Evolutionary conservation across 139 green algal genomes (phyloP), one percentile per base, ranked within the genome.

Genomic region (Coelastrella sp.): DNA sequence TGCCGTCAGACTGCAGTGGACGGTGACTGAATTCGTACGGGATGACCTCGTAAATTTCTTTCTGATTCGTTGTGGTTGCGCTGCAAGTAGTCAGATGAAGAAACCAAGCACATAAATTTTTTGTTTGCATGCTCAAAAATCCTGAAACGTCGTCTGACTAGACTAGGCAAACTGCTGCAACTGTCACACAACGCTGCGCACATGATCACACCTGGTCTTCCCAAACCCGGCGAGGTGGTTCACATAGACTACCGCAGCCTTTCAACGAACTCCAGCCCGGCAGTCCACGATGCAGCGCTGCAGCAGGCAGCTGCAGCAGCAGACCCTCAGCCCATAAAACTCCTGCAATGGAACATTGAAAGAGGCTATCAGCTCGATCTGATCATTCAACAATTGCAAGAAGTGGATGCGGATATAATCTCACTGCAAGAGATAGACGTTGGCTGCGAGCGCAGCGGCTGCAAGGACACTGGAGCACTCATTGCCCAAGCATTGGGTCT

Each of bases 321-420:
- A 25, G 35, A 70, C 84, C 58, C 58, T 0, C n/a, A 19, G 19
- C 61, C 63, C 24, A 59, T 93, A 15, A 87, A 83, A 27, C 72
- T 96, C 17, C 7, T 94, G 78, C 92, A 97, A 84, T 98, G 95
- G 96, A 98, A 98, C 89, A 96, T 98, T n/a, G 97, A 99, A 91
- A 92, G 97, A 0, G 97, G 97, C 11, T 98, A 98, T 86, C 91
- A 99, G 93, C 93, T 99, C 56, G 73, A 92, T 9, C 49, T 66
- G 49, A 92, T 99, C 60, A 95, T 98, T 24, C 78, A 92, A 61
- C 94, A 97, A 92, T 90, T 99, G 22, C 80, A 90, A 56, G 11
- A 58, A 0, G 49, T 97, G 0, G 90, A 98, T 84, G 96, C 96
- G 56, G 95, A 97, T 78, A 60, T 97, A 6, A 91, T 97, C 14